Evolutionary conservation across 2,329 filamentous ascomycete species (phyloP).

Genomic region (Amphichorda felina): DNA sequence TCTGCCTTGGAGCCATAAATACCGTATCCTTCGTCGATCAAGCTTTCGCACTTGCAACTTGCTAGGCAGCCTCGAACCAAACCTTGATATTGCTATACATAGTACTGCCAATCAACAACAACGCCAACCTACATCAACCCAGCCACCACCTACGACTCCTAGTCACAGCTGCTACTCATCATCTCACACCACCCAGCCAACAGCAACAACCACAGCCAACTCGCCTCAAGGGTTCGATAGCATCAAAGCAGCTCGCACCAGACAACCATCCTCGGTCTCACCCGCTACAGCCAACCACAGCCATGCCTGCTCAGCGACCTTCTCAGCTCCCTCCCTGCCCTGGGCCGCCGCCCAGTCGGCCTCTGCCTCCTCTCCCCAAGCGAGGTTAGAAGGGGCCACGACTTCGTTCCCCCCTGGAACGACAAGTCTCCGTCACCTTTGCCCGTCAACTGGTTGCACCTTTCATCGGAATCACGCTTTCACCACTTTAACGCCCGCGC

Average conservation of each 20-base stretch:
- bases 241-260: background rate
- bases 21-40: background rate
- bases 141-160: too few relatives aligned
- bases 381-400: constrained; percentile 32
- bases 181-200: too few relatives aligned
- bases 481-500: background rate
- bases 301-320: constrained; percentile 48
- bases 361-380: constrained; percentile 54
- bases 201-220: constrained; percentile 5
- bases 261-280: background rate
- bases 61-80: constrained; percentile 4
- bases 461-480: background rate
- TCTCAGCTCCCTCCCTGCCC: constrained; percentile 57
- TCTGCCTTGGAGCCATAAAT: too few relatives aligned
- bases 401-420: too few relatives aligned
- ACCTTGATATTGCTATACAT: too few relatives aligned
- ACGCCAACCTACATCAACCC: too few relatives aligned
- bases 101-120: constrained; percentile 6
- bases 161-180: too few relatives aligned
- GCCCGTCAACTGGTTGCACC: too few relatives aligned
- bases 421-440: too few relatives aligned
- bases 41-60: background rate
- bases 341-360: constrained; percentile 51
- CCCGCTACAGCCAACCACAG: constrained; percentile 6
- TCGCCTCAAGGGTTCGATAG: background rate